phyloP scores from a whole-genome alignment of 441 rosid species.

The Aleurites moluccanus region DNA sequence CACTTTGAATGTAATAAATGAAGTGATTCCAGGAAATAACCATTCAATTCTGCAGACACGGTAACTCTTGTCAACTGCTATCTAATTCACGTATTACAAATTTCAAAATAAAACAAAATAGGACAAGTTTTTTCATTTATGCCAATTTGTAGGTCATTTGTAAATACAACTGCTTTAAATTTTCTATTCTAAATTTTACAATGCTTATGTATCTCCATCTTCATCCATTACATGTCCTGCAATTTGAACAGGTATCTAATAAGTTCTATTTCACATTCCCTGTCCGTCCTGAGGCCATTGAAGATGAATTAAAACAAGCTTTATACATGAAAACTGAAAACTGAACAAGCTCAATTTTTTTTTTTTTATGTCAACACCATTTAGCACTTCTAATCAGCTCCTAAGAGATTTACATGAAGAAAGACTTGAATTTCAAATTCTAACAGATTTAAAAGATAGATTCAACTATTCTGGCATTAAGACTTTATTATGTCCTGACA shows the following conservation, averaged over 20 bases:
- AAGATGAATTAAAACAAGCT: too few species aligned
- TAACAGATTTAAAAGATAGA: constrained; percentile 24
- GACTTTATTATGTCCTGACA: constrained; percentile 19
- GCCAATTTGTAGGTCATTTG: not conserved
- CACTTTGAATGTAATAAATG: not conserved
- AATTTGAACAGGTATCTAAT: constrained; percentile 60
- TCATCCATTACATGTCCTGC: not conserved
- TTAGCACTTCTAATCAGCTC: not conserved
- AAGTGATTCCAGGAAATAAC: not conserved
- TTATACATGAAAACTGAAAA: too few species aligned
- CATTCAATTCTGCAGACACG: not conserved
- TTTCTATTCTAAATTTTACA: not conserved
- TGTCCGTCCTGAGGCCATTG: constrained; percentile 62
- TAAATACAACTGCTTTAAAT: not conserved
- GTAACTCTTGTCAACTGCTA: not conserved
- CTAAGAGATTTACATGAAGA: not conserved
- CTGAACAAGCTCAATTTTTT: too few species aligned
- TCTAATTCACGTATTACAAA: not conserved
- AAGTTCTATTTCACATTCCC: constrained; percentile 81
- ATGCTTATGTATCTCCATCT: too few species aligned
- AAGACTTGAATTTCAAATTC: not conserved
- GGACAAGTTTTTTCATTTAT: not conserved
- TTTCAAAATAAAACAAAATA: not conserved
- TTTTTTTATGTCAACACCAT: too few species aligned
- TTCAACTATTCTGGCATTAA: constrained; percentile 12